Evolutionary conservation across 129 eudicot genomes (phyloP).

Genomic region (Flaveria trinervia): DNA sequence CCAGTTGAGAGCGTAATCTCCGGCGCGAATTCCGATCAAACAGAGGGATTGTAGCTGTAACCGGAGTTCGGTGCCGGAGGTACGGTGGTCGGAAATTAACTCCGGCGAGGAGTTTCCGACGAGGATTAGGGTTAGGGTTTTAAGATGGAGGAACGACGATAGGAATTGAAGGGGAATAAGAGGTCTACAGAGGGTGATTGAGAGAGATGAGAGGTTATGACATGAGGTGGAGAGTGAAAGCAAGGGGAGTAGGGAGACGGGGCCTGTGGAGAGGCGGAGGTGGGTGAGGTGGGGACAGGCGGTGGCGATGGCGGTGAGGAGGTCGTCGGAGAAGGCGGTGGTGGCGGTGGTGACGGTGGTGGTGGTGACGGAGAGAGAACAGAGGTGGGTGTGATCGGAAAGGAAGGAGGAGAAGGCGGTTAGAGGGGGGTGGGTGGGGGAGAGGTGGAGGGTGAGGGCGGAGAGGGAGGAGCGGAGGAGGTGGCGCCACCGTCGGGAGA

Average conservation of each 20-base stretch:
- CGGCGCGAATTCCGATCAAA: conserved; percentile 45
- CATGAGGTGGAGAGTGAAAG: conserved; percentile 49
- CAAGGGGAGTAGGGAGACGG: conserved; percentile 42
- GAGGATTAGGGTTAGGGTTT: conserved; percentile 25
- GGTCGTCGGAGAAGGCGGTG: conserved; percentile 33
- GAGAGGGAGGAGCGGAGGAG: conserved; percentile 60
- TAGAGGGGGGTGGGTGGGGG: conserved; percentile 33
- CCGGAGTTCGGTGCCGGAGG: conserved; percentile 23
- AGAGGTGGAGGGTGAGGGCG: conserved; percentile 56
- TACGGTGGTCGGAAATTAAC: neutral
- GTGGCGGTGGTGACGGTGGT: conserved; percentile 25
- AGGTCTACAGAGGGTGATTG: conserved; percentile 48
- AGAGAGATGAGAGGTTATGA: conserved; percentile 43
- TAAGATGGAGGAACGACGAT: conserved; percentile 32
- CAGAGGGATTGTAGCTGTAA: conserved; percentile 49
- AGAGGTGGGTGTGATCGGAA: conserved; percentile 48
- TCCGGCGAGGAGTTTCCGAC: conserved; percentile 20
- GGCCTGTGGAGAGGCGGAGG: conserved; percentile 49
- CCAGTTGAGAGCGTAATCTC: conserved; percentile 48
- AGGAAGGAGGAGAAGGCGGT: conserved; percentile 42
- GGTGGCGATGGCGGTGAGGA: conserved; percentile 39
- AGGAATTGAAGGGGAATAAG: conserved; percentile 39
- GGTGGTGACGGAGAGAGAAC: conserved; percentile 39
- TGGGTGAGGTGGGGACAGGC: conserved; percentile 49
- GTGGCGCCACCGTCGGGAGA: conserved; percentile 66